These are phyloP conservation scores for Microstegium vimineum DNA, from an alignment of 176 grass and related monocot genomes.

Conservation along the genomic window DNA sequence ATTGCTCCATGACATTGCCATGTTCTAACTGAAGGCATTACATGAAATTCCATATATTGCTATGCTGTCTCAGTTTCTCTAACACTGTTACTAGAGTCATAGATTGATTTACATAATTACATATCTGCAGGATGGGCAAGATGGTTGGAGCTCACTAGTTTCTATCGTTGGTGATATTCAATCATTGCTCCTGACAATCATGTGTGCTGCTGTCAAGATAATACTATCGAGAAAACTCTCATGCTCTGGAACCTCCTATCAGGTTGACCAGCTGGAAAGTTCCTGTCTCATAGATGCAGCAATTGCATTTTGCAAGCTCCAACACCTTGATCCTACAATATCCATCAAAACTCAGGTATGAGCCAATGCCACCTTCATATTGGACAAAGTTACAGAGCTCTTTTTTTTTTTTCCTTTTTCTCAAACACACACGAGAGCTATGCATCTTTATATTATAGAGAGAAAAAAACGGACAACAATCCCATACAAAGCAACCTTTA, in stretches of 20 bases:
- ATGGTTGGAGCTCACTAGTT: constrained; percentile 50
- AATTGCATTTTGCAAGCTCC: constrained; percentile 94
- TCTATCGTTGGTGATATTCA: constrained; percentile 66
- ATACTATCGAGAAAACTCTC: constrained; percentile 66
- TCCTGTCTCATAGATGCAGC: constrained; percentile 82
- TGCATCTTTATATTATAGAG: not conserved
- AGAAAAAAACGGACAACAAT: not conserved
- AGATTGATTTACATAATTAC: constrained; percentile 26
- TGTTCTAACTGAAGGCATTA: constrained; percentile 20
- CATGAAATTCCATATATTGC: constrained; percentile 16
- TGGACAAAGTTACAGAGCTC: constrained; percentile 11
- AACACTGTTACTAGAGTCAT: not conserved
- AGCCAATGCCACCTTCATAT: constrained; percentile 20
- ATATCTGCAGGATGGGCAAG: constrained; percentile 59
- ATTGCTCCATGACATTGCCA: not conserved
- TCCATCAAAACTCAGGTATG: constrained; percentile 82
- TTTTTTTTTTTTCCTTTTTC: not conserved
- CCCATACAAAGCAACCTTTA: not conserved
- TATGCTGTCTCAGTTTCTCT: not conserved
- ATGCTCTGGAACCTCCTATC: constrained; percentile 42
- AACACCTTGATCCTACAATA: constrained; percentile 83
- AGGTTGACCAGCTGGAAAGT: constrained; percentile 66
- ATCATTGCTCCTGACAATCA: constrained; percentile 75
- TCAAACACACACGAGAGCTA: not conserved
- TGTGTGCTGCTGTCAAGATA: constrained; percentile 72